Conservation (phyloP, 2,329 filamentous ascomycete genomes). For the Hortaea sp. region DNA sequence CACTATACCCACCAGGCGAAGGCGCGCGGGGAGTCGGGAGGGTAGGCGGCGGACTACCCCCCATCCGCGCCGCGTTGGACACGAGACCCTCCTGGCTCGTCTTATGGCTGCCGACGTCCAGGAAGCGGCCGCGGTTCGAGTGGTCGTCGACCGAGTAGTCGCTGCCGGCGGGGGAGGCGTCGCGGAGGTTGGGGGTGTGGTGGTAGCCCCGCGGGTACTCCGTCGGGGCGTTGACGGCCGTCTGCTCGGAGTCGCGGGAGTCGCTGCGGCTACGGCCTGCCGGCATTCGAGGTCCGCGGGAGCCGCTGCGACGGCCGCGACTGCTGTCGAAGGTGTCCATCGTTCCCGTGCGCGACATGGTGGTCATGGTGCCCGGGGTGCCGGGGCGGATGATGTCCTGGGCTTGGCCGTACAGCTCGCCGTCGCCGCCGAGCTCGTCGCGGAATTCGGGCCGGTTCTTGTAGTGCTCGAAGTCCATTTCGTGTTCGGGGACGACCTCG, state of each 20-base stretch:
- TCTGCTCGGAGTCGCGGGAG: slow-evolving; percentile 22
- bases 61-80: slow-evolving; percentile 21
- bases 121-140: neutral
- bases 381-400: slow-evolving; percentile 51
- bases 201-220: slow-evolving; percentile 40
- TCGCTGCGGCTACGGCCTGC: slow-evolving; percentile 13
- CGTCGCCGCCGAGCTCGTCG: slow-evolving; percentile 70
- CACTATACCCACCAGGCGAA: slow-evolving; percentile 19
- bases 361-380: slow-evolving; percentile 46
- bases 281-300: slow-evolving; percentile 7
- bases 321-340: slow-evolving; percentile 15
- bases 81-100: slow-evolving; percentile 13
- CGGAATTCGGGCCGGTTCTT: slow-evolving; percentile 84
- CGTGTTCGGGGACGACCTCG: slow-evolving; percentile 76
- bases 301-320: slow-evolving; percentile 8
- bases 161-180: slow-evolving; percentile 31
- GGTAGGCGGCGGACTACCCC: slow-evolving; percentile 11
- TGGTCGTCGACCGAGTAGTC: slow-evolving; percentile 4
- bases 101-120: slow-evolving; percentile 6
- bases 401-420: slow-evolving; percentile 46
- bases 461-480: slow-evolving; percentile 84
- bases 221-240: slow-evolving; percentile 19
- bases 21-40: neutral
- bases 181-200: slow-evolving; percentile 33
- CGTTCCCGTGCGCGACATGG: slow-evolving; percentile 21